Evolutionary conservation across 805 yeast genomes (phyloP).

Genomic region (Kockiozyma suomiensis): DNA sequence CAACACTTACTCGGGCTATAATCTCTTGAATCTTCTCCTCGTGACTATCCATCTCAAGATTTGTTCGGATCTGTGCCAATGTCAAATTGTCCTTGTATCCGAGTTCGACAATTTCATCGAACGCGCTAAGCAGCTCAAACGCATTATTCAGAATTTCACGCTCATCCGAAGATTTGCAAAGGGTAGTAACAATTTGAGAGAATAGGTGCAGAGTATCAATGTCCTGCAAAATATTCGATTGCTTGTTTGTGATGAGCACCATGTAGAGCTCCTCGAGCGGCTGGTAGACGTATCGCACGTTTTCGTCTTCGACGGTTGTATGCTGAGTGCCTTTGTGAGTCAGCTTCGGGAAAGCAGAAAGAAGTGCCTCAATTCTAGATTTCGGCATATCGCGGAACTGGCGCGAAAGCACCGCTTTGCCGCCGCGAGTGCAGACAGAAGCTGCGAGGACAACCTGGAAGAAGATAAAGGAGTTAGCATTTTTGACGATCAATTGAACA

Average conservation of each 20-base stretch:
- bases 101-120: constrained; percentile 87
- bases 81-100: constrained; percentile 91
- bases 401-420: constrained; percentile 85
- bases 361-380: constrained; percentile 81
- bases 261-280: constrained; percentile 93
- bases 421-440: constrained; percentile 89
- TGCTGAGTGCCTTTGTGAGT: constrained; percentile 76
- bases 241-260: constrained; percentile 85
- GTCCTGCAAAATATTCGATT: constrained; percentile 91
- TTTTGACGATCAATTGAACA: too few species aligned
- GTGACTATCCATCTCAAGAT: constrained; percentile 95
- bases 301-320: constrained; percentile 90
- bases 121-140: constrained; percentile 86
- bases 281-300: constrained; percentile 90
- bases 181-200: constrained; percentile 75
- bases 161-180: constrained; percentile 74
- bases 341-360: constrained; percentile 82
- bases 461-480: neutral
- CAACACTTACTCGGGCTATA: constrained; percentile 53
- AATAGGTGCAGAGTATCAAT: constrained; percentile 87
- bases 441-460: constrained; percentile 64
- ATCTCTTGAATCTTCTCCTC: constrained; percentile 98
- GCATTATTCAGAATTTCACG: constrained; percentile 80
- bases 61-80: constrained; percentile 78
- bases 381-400: constrained; percentile 84